Evolutionary conservation across 2,329 filamentous ascomycete genomes (phyloP), one percentile per base, ranked within the genome.

Genomic region (Talaromyces sp.): DNA sequence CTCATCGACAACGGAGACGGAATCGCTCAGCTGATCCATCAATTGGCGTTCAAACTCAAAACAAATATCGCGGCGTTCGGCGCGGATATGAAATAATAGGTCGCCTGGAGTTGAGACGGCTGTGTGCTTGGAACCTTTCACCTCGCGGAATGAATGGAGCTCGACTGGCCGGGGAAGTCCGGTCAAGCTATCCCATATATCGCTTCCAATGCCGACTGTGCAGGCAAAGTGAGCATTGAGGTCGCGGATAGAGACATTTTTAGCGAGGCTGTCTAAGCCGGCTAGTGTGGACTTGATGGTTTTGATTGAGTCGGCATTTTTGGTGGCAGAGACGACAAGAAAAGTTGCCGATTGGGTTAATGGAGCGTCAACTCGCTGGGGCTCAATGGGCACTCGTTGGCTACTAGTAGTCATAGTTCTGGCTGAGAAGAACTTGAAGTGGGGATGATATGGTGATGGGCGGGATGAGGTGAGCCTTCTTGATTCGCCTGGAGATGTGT

Each of bases 11-110:
- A 83, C 73, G 0, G 60, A 64, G 10, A 84, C 77, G 0, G 78
- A 55, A 39, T 76, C 75, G 0, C 78, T 79, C 0, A 85, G 72
- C 2, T 64, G 57, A 13, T 78, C 74, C 61, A 84, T 67, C 10
- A 85, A 64, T 57, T 84, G 82, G 29, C 77, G 70, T 68, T 85
- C 82, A 49, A 85, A 81, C 60, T 85, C 82, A 55, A 85, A 85
- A 60, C 77, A 80, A 19, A 85, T 58, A 58, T 85, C 82, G 13
- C 80, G 74, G 1, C 82, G 75, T 44, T 84, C 81, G 0, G 82
- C 75, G 27, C 82, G 79, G 54, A 85, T 84, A 58, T 85, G 82
- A 54, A 85, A 82, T 3, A 85, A 70, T 1, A 85, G 53, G 52
- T 85, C 82, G 0, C 82, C 82, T 0, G 81, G 79, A 0, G 82